Base-by-base conservation (phyloP, 2,329 filamentous ascomycete species). In the Stagonosporopsis rhizophila region DNA sequence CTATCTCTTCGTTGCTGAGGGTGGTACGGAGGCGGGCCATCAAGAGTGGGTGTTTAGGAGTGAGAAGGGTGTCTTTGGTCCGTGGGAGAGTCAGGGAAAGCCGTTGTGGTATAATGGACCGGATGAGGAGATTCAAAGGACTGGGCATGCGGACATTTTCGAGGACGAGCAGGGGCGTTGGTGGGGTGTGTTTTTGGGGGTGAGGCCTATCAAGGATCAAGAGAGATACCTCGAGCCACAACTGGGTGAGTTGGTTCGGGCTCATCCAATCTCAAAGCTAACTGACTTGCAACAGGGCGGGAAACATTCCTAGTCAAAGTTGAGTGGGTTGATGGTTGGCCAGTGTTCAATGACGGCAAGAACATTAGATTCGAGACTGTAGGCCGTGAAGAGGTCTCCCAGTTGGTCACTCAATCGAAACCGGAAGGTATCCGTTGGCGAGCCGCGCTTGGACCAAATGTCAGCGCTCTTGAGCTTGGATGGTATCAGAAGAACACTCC, bases 21-120 rank as follows among this genome's bases (percentile, higher is more conserved):
- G 44, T 52, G 76, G 75, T 0, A 78, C 75, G 0, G 72, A 70
- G 17, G 62, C 72, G 8, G 69, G 66, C 4, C 76, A 77, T 52
- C 64, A 63, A 44, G 75, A 70, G 27, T 89, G 86, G 25, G 79
- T 89, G 2, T 75, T 78, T 47, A 78, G 83, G 75, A 87, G 57
- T 78, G 83, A 69, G 52, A 14, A 75, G 64, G 28, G 75, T 57
- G 38, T 65, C 60, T 48, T 72, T 30, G 77, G 77, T 0, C 77
- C 77, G 4, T 79, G 73, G 65, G 64, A 66, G 30, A 65, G 72
- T 27, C 53, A 65, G 2, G 69, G 68, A 22, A 71, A 25, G 37
- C 55, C 41, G 74, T 75, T 62, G 70, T 78, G 14, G 61, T 77
- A 52, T 48, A 78, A 53, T 68, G 75, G 9, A 61, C 68, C 47